These are phyloP conservation scores for Handroanthus guayacan DNA, from an alignment of 257 asterid species.

Conservation along the genomic window DNA sequence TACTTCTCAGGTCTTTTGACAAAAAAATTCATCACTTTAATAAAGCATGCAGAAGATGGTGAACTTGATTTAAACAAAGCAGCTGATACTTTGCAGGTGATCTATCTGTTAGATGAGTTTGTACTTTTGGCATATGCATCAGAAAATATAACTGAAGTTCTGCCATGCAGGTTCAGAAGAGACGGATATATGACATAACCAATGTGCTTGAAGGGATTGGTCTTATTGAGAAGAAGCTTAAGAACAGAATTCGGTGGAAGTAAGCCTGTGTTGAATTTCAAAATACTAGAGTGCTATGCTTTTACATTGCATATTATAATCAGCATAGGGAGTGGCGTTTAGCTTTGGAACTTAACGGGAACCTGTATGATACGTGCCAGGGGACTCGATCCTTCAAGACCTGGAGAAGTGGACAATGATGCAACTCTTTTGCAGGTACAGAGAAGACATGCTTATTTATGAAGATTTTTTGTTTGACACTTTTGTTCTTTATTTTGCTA, in stretches of 20 bases:
- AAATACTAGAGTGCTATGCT: slow-evolving; percentile 26
- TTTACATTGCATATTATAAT: slow-evolving; percentile 20
- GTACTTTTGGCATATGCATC: neutral
- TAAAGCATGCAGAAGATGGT: slow-evolving; percentile 70
- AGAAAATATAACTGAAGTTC: slow-evolving; percentile 26
- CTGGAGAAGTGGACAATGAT: slow-evolving; percentile 78
- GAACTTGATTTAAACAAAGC: slow-evolving; percentile 80
- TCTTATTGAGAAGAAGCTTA: slow-evolving; percentile 77
- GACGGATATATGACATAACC: slow-evolving; percentile 80
- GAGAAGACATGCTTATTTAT: slow-evolving; percentile 20
- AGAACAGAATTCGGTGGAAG: slow-evolving; percentile 73
- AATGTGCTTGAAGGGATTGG: slow-evolving; percentile 87
- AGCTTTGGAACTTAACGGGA: slow-evolving; percentile 29
- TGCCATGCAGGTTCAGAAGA: slow-evolving; percentile 59
- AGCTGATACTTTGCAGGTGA: slow-evolving; percentile 72
- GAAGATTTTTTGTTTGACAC: slow-evolving; percentile 7
- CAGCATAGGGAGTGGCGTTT: slow-evolving; percentile 11
- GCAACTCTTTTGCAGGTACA: slow-evolving; percentile 80
- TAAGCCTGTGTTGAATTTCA: slow-evolving; percentile 39
- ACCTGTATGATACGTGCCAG: slow-evolving; percentile 43
- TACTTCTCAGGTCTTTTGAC: slow-evolving; percentile 62
- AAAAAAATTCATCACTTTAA: slow-evolving; percentile 53
- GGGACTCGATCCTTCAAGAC: slow-evolving; percentile 68
- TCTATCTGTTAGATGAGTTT: slow-evolving; percentile 13
- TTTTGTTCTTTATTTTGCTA: slow-evolving; percentile 15